Conservation (phyloP, 768 basidiomycete species). For the Asterophora lycoperdoides region DNA sequence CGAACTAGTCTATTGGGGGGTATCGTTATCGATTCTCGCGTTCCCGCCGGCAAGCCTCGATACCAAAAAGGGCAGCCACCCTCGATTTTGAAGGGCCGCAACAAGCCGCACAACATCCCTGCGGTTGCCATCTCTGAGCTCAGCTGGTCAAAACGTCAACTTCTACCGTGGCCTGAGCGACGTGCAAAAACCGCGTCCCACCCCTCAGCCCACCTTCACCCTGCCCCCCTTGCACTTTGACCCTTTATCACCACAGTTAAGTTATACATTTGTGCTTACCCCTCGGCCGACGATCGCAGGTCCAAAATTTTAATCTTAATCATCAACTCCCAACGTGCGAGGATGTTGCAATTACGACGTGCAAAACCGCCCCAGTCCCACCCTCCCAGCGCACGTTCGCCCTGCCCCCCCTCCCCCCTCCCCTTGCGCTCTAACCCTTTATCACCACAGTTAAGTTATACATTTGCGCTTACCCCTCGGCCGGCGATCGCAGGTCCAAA, state of each 20-base stretch:
- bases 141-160: no score
- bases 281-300: neutral
- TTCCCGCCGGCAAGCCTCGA: slow-evolving; percentile 6
- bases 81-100: neutral
- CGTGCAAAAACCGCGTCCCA: no score
- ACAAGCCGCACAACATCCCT: slow-evolving; percentile 1
- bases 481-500: neutral
- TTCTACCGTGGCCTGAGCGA: slow-evolving; percentile 1
- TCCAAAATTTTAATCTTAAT: neutral
- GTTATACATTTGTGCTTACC: no score
- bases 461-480: neutral
- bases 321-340: no score
- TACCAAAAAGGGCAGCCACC: neutral
- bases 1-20: slow-evolving; percentile 16
- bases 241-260: no score
- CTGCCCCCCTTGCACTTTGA: no score
- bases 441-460: no score
- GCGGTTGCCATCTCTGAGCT: neutral
- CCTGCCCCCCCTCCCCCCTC: no score
- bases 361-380: no score
- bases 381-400: no score
- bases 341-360: neutral
- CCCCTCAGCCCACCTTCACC: no score
- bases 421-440: no score
- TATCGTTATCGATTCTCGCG: slow-evolving; percentile 7